Evolutionary conservation across 2,329 filamentous ascomycete genomes (phyloP).

Genomic region (Cucurbitaria berberidis): DNA sequence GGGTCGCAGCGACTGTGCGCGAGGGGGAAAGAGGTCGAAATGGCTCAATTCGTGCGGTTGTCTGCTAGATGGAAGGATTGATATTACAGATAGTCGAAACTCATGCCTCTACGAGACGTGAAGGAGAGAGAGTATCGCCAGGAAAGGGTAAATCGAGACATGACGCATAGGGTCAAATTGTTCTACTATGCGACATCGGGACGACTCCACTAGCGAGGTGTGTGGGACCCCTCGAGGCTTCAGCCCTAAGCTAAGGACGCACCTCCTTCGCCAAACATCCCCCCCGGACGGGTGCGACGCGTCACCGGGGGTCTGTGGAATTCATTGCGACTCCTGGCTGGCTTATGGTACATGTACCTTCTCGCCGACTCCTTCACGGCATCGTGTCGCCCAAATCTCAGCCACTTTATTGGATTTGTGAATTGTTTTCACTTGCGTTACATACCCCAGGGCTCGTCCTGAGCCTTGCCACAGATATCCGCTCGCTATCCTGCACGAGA

Average conservation of each 20-base stretch:
- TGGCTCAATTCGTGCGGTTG: slow-evolving; percentile 6
- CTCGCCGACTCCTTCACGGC: slow-evolving; percentile 10
- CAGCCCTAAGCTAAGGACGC: slow-evolving; percentile 29
- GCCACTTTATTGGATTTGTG: background rate
- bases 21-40: background rate
- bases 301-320: slow-evolving; percentile 10
- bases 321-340: background rate
- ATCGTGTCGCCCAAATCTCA: background rate
- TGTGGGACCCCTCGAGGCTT: slow-evolving; percentile 16
- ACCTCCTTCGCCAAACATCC: slow-evolving; percentile 4
- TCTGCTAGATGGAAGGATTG: too few species aligned
- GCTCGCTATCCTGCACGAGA: slow-evolving; percentile 5
- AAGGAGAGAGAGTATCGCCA: slow-evolving; percentile 2
- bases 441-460: background rate
- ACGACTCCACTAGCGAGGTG: slow-evolving; percentile 25
- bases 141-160: slow-evolving; percentile 13
- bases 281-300: slow-evolving; percentile 22
- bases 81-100: background rate
- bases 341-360: too few species aligned
- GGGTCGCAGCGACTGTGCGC: slow-evolving; percentile 16
- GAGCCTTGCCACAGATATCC: slow-evolving; percentile 17
- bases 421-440: background rate
- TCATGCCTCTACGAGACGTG: slow-evolving; percentile 9
- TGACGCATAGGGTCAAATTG: slow-evolving; percentile 28
- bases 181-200: slow-evolving; percentile 44